Evolutionary conservation across 2,329 filamentous ascomycete genomes (phyloP), one percentile per base, ranked within the genome.

Genomic region (Podosphaera fusca): DNA sequence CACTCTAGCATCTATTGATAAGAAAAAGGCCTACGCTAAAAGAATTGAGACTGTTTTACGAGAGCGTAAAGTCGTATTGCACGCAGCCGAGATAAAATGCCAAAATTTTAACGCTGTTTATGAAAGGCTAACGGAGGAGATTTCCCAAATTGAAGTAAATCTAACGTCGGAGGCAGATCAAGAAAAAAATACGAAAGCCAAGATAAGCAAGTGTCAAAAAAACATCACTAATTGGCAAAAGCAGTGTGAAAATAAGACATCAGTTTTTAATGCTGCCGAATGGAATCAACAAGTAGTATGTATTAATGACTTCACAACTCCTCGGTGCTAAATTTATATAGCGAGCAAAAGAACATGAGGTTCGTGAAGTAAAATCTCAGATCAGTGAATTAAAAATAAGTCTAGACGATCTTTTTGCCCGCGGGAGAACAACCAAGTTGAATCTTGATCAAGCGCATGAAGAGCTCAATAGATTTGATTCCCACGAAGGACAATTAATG

Each of bases 201-300:
- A 81, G 5, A 61, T 77, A 0, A 68, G 68, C 12, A 68, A 70
- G 30, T 69, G 76, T n/a, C 74, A 75, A 52, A 73, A 74, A 49
- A 75, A 70, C 33, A 80, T 94, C 52, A 77, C 74, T 2, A 71
- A 72, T 5, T 70, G 89, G n/a, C 75, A 84, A 65, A 79, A 76
- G 4, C 75, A 78, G 59, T 69, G 80, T 61, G 76, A 80, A 58
- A 77, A 81, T 49, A 74, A 74, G 10, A 81, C 83, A 0, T 72
- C 76, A 0, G 76, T 81, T 4, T 87, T 92, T 64, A 81, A 92
- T 65, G 69, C 79, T 8, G 72, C 75, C 4, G 78, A 78, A 3
- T 89, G 81, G 71, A 92, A 90, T 61, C 76, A 80, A 56, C 78
- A 78, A 60, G 82, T 88, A 68, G 83, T 85, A 69, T 69, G 81